phyloP scores from a whole-genome alignment of 257 asterid genomes.

The Gentiana macrophylla region DNA sequence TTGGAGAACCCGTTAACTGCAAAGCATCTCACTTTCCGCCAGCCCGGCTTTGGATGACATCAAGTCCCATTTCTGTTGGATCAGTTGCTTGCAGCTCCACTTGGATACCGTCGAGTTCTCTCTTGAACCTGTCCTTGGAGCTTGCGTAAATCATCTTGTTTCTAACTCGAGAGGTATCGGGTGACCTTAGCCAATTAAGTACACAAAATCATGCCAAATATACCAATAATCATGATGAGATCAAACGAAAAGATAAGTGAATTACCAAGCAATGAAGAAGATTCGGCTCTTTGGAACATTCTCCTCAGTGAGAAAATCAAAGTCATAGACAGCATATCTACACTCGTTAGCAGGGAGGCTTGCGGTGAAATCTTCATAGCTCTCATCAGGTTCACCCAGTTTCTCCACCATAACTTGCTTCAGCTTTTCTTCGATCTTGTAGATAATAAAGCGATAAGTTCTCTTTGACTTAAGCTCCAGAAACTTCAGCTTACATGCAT shows the following conservation, averaged over 20 bases:
- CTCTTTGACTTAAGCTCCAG: conserved; percentile 30
- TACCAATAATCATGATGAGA: neutral
- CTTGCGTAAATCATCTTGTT: conserved; percentile 40
- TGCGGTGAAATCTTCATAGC: conserved; percentile 29
- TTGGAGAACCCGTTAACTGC: conserved; percentile 5
- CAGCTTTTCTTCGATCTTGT: conserved; percentile 35
- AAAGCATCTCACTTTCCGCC: neutral
- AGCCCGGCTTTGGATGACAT: conserved; percentile 25
- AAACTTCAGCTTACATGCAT: conserved; percentile 30
- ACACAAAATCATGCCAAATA: neutral
- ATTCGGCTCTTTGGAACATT: conserved; percentile 32
- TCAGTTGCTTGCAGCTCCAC: conserved; percentile 41
- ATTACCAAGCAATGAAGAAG: conserved; percentile 34
- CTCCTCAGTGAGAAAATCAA: conserved; percentile 27
- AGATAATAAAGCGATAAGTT: conserved; percentile 26
- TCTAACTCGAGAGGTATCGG: conserved; percentile 29
- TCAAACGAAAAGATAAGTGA: neutral
- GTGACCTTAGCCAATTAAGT: conserved; percentile 17
- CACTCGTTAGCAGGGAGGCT: conserved; percentile 36
- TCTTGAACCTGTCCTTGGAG: conserved; percentile 36
- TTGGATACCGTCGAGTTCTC: conserved; percentile 38
- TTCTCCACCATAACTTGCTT: conserved; percentile 36
- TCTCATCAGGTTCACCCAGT: conserved; percentile 26
- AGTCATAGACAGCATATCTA: conserved; percentile 32
- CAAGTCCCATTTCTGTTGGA: conserved; percentile 34